These are phyloP conservation scores for Piromyces sp. DNA, from an alignment of 192 early-diverging fungal genomes.

Conservation along the genomic window DNA sequence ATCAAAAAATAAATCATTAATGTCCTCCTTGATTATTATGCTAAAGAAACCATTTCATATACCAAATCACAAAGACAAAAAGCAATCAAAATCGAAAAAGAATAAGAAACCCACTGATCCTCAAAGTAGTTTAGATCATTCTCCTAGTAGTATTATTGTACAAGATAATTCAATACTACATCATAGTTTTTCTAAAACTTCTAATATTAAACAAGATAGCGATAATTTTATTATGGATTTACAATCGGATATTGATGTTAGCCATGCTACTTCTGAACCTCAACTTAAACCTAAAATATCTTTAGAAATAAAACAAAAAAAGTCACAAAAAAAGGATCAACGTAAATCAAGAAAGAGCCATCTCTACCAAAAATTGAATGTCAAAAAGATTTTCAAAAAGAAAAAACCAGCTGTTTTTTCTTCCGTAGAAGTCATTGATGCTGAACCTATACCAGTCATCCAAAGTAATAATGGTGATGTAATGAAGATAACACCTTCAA, in stretches of 20 bases:
- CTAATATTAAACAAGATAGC: background rate
- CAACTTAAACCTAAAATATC: background rate
- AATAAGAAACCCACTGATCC: background rate
- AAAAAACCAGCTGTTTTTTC: background rate
- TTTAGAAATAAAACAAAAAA: background rate
- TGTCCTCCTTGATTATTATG: background rate
- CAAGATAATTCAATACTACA: background rate
- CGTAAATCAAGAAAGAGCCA: background rate
- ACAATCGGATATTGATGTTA: background rate
- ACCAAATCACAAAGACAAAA: background rate
- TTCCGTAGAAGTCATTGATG: background rate
- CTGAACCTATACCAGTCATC: too few species aligned
- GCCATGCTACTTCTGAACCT: background rate
- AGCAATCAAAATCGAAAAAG: background rate
- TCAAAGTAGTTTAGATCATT: background rate
- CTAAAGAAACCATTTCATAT: background rate
- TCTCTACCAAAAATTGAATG: background rate
- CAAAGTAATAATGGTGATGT: too few species aligned
- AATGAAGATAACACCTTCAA: too few species aligned
- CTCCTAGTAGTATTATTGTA: background rate
- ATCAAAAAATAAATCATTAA: background rate
- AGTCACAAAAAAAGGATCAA: background rate
- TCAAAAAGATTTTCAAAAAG: background rate
- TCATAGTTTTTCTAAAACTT: background rate
- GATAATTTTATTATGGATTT: background rate